Conservation (phyloP, 192 early-diverging fungal species). For the Umbelopsis sp. region DNA sequence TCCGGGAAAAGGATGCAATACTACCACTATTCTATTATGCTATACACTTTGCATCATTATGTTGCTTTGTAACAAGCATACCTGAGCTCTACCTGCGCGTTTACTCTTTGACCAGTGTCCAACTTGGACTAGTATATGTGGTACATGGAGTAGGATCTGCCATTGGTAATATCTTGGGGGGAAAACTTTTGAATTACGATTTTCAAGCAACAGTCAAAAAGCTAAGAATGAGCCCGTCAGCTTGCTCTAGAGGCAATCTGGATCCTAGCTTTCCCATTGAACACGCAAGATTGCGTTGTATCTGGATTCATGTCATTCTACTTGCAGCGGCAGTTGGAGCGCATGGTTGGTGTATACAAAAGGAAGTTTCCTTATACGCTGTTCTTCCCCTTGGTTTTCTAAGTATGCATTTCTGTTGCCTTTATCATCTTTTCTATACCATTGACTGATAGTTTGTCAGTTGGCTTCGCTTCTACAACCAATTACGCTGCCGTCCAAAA, state of each 20-base stretch:
- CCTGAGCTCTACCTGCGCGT: no score
- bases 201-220: not conserved
- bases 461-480: no score
- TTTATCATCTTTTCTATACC: no score
- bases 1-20: no score
- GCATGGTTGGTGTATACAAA: constrained; percentile 28
- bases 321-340: constrained; percentile 1
- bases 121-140: constrained; percentile 12
- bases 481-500: no score
- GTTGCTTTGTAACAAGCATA: no score
- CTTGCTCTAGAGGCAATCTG: no score
- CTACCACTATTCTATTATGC: no score
- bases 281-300: constrained; percentile 20
- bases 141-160: constrained; percentile 13
- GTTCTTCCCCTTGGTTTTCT: constrained; percentile 18
- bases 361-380: constrained; percentile 2
- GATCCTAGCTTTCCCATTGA: constrained; percentile 15
- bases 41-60: no score
- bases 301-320: constrained; percentile 21
- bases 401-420: not conserved
- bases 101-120: no score
- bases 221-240: no score
- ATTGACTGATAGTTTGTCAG: no score
- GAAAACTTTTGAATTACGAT: constrained; percentile 17
- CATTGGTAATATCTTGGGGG: constrained; percentile 11